Evolutionary conservation across 805 yeast species (phyloP), one percentile per base, ranked within the genome.

Genomic region (Komagataella ulmi): DNA sequence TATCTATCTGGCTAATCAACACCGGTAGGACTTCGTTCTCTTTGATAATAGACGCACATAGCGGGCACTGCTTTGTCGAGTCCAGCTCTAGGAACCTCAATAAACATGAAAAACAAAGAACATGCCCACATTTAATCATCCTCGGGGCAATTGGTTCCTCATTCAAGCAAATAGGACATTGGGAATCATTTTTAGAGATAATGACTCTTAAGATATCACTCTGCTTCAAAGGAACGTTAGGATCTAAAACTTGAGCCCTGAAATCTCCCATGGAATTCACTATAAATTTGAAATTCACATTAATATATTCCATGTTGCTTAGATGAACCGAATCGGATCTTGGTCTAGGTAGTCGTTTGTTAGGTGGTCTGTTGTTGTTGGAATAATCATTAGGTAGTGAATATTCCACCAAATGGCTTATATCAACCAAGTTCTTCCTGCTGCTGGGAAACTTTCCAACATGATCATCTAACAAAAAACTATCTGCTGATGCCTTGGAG

Each of bases 61-160:
- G 65, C 0, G 97, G 97, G 63, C 97, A 90, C 54, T 67, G 76
- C 59, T 57, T 70, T 70, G 48, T 67, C 6, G 66, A 61, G 21
- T 71, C 71, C 17, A 82, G 79, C 44, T 78, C 85, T 47, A 88
- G 68, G 59, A 86, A 78, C 47, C 89, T 77, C 52, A 89, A 64
- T 30, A 91, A 65, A 64, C 99, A 93, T 12, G 89, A 79, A 52
- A 79, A 73, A 62, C 99, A 93, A 60, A 93, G 79, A 14, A 89
- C 75, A 62, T 93, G 99, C 4, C 99, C 99, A 69, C 99, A 93
- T 10, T 81, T 76, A 24, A 88, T 81, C 98, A 93, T 95, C 52
- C 98, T 72, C 2, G 99, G 97, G 0, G 97, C 97, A 17, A 85
- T 77, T 12, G 93, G 86, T 12, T 81, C 82, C 50, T 88, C 95